Base-by-base conservation (phyloP, 2,329 filamentous ascomycete genomes). In the Amauroascus niger region DNA sequence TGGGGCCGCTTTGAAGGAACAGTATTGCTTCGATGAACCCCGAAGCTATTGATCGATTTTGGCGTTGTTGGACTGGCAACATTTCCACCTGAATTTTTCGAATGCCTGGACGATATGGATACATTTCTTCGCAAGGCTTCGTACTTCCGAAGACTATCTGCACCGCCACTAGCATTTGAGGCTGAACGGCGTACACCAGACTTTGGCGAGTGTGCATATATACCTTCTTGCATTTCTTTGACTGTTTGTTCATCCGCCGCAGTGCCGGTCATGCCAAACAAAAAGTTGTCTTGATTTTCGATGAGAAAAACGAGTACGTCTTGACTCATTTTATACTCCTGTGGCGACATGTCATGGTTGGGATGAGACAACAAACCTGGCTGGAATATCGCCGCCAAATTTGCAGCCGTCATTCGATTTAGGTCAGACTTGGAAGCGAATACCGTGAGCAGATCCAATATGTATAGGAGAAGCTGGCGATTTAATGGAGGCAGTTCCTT, bases 191-290 rank as follows among this genome's bases (percentile, higher is more conserved):
- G 79, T 50, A 94, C 57, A 37, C 59, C 66, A 66, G 26, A 69
- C 69, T 49, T 74, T 71, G 41, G 68, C 74, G 60, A 76, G 74
- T 3, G 80, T 79, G 26, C 39, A 24, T 56, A 52, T 43, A 50
- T 53, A 2, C 85, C 85, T 54, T 86, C 87, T 64, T 90, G 83
- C 35, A 83, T 76, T 57, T 83, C 80, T 63, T 80, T 79, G 48
- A 82, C 76, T 6, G 81, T 83, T 57, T 81, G 83, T 65, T 94
- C 88, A 65, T 96, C 90, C n/a, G 90, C 87, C n/a, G 83, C 90
- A n/a, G 90, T 96, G 43, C 93, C 93, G 66, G 89, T 88, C 93
- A 98, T 98, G 53, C 93, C 93, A 59, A 98, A 94, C 60, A 98
- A 75, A 76, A 98, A 98, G 69, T 95, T 88, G 65, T 98, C 93